Conservation (phyloP, 768 basidiomycete genomes). For the Tephrocybe sp. region DNA sequence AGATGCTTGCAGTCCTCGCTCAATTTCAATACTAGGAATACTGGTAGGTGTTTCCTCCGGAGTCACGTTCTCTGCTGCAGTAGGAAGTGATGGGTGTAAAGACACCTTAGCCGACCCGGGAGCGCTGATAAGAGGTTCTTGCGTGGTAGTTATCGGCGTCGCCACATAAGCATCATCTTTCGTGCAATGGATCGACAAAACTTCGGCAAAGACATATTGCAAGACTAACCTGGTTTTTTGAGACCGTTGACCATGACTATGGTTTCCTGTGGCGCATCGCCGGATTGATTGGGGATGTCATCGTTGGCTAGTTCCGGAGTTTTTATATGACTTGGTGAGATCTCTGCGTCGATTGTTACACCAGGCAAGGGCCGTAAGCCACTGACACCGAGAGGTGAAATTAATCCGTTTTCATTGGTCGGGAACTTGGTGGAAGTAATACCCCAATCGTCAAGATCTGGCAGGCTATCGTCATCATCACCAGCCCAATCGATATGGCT, state of each 20-base stretch:
- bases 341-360: conserved; percentile 25
- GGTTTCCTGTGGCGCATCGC: neutral
- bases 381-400: conserved; percentile 70
- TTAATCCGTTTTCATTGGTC: conserved; percentile 37
- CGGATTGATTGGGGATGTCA: neutral
- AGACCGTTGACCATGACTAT: neutral
- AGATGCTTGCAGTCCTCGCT: conserved; percentile 21
- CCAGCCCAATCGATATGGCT: conserved; percentile 90
- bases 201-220: neutral
- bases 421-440: conserved; percentile 44
- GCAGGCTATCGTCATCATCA: conserved; percentile 80
- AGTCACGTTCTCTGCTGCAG: conserved; percentile 7
- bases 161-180: conserved; percentile 1
- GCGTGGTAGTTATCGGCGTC: conserved; percentile 11
- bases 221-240: conserved; percentile 4
- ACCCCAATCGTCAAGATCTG: conserved; percentile 87
- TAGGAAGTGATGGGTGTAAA: conserved; percentile 19
- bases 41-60: neutral
- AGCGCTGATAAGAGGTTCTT: conserved; percentile 12
- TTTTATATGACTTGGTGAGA: conserved; percentile 11
- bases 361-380: conserved; percentile 62
- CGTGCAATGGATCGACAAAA: conserved; percentile 6
- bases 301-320: neutral
- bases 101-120: conserved; percentile 12
- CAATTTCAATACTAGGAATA: conserved; percentile 1